Percentiles rank a stretch among this genome's conserved stretches.
These are phyloP conservation scores for Anthoceros angustus DNA, from an alignment of 225 moss, liverwort and hornwort species.

Conservation along the genomic window DNA sequence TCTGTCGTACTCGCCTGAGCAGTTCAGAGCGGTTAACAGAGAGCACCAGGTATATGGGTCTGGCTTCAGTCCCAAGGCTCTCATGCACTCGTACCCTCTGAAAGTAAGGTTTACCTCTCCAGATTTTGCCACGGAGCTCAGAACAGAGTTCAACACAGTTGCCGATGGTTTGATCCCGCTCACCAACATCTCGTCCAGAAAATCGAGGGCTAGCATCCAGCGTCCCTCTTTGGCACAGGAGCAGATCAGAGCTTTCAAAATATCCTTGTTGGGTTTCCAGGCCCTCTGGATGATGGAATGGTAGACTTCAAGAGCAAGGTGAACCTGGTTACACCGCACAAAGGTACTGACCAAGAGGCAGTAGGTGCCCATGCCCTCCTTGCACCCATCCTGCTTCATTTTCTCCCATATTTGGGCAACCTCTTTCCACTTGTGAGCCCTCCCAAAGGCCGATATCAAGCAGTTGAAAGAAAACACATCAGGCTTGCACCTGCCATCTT, in stretches of 20 bases:
- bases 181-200: neutral
- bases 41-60: neutral
- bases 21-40: neutral
- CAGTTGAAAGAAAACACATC: constrained; percentile 3
- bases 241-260: constrained; percentile 1
- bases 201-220: neutral
- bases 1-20: neutral
- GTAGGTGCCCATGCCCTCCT: constrained; percentile 4
- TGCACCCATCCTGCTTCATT: constrained; percentile 1
- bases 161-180: neutral
- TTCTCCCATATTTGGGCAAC: constrained; percentile 1
- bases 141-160: neutral
- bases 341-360: neutral
- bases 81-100: constrained; percentile 4
- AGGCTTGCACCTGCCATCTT: constrained; percentile 1
- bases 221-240: constrained; percentile 2
- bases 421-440: constrained; percentile 3
- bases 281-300: neutral
- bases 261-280: constrained; percentile 2
- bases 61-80: neutral
- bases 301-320: neutral
- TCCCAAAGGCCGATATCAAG: neutral
- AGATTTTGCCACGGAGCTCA: neutral
- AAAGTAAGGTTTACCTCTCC: neutral
- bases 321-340: neutral